Evolutionary conservation across 495 filamentous ascomycete species (phyloP).

Genomic region (Hyaloscypha finlandica): DNA sequence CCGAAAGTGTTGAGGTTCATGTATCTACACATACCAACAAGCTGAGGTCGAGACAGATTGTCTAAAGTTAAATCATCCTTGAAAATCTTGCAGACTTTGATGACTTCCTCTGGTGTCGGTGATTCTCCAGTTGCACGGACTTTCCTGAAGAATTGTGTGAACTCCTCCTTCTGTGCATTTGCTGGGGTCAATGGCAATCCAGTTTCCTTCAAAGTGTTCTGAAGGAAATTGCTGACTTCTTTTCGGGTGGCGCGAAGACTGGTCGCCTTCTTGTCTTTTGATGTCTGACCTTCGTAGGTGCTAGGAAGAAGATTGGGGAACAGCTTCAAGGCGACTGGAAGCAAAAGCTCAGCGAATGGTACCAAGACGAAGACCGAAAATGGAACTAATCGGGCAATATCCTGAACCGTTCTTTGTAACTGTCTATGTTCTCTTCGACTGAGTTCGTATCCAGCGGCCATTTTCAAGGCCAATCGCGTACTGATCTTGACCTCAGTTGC

Average conservation of each 20-base stretch:
- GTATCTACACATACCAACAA: constrained; percentile 97
- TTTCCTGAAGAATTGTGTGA: constrained; percentile 97
- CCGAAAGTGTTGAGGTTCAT: constrained; percentile 98
- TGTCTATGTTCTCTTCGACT: constrained; percentile 91
- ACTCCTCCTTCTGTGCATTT: constrained; percentile 90
- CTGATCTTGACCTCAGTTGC: constrained; percentile 93
- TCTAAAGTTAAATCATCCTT: constrained; percentile 97
- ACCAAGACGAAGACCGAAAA: constrained; percentile 98
- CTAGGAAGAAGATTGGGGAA: constrained; percentile 97
- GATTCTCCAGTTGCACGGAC: constrained; percentile 87
- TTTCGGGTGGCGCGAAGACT: constrained; percentile 84
- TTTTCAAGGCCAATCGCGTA: constrained; percentile 86
- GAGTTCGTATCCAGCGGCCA: constrained; percentile 97
- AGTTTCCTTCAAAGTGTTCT: constrained; percentile 87
- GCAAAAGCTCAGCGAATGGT: constrained; percentile 92
- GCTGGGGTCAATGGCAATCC: constrained; percentile 84
- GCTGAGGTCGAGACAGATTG: constrained; percentile 92
- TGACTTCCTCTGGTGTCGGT: constrained; percentile 86
- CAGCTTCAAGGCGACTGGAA: constrained; percentile 87
- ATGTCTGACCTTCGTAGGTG: constrained; percentile 91
- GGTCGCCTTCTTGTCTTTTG: constrained; percentile 84
- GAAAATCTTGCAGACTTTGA: constrained; percentile 99
- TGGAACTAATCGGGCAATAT: constrained; percentile 89
- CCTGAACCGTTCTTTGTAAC: constrained; percentile 88
- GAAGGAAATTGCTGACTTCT: constrained; percentile 90